Evolutionary conservation across 148 eudicot genomes (phyloP).

Genomic region (Limonium bicolor): DNA sequence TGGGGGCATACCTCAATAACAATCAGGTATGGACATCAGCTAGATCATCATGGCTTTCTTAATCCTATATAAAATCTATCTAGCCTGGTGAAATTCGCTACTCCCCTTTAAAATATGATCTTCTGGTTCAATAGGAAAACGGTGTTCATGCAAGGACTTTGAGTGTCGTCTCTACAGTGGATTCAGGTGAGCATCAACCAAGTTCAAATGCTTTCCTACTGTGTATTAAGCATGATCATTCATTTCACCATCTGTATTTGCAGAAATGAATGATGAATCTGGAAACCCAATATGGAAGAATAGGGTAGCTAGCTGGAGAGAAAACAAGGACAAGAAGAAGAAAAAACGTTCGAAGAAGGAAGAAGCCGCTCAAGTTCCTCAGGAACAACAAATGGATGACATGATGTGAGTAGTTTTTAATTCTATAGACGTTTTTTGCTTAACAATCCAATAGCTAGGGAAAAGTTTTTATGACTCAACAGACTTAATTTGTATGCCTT

Average conservation of each 20-base stretch:
- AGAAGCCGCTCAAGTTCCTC: constrained; percentile 43
- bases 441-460: too few species aligned
- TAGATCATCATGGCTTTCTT: too few species aligned
- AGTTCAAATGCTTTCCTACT: not conserved
- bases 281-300: constrained; percentile 95
- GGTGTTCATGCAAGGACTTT: constrained; percentile 75
- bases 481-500: too few species aligned
- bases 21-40: constrained; percentile 32
- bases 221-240: not conserved
- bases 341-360: constrained; percentile 29
- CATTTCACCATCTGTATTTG: constrained; percentile 4
- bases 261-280: constrained; percentile 56
- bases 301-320: constrained; percentile 94
- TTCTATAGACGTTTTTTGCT: too few species aligned
- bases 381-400: constrained; percentile 72
- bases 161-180: constrained; percentile 72
- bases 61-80: too few species aligned
- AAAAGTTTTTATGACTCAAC: too few species aligned
- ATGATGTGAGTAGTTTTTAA: constrained; percentile 21
- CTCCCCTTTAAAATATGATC: too few species aligned
- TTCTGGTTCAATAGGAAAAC: constrained; percentile 22
- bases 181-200: constrained; percentile 58
- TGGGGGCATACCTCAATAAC: constrained; percentile 24
- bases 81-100: too few species aligned
- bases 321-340: constrained; percentile 75